Base-by-base conservation (phyloP, 257 asterid species). In the Solanum acaule region DNA sequence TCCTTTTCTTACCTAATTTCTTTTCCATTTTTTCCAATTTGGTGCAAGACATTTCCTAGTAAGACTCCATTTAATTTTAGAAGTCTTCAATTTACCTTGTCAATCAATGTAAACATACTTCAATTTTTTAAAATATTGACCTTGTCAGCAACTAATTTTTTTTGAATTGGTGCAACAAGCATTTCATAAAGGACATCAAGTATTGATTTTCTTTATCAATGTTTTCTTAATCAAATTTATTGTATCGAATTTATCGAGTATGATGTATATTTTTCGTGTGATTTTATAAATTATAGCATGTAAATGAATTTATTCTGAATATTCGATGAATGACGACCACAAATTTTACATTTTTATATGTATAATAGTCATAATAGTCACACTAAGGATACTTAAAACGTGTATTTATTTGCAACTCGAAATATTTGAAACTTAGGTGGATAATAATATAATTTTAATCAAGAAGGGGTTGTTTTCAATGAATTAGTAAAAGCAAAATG, bases 11-110 rank as follows among this genome's bases (percentile, higher is more conserved):
- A 81, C 86, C 70, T 81, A 81, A 81, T 79, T 79, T 38, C 8
- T 6, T 75, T 79, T 75, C 16, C 31, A 40, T 4, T 3, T 79
- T 44, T 77, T 27, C 33, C 67, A 81, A 44, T 27, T 44, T 81
- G 86, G 40, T 46, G 67, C 23, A 81, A n/a, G 44, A 81, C 29
- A 81, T 46, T 81, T 81, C 86, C 86, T 46, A 46, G 86, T 81
- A 46, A 81, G 86, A 81, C 29, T 18, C 86, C 86, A 46, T 81
- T 81, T 67, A 81, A 67, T 49, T 81, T 56, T 81, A 29, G 40
- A 79, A 15, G 65, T 44, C 65, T 81, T 9, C 59, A 8, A 81
- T 46, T 46, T 81, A 81, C 68, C 86, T 81, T 46, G 67, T 46
- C 68, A 46, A 81, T 81, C 68, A 46, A 81, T 46, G 27, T 81